Evolutionary conservation across 495 filamentous ascomycete species (phyloP).

Genomic region (Mytilinidion resinicola): DNA sequence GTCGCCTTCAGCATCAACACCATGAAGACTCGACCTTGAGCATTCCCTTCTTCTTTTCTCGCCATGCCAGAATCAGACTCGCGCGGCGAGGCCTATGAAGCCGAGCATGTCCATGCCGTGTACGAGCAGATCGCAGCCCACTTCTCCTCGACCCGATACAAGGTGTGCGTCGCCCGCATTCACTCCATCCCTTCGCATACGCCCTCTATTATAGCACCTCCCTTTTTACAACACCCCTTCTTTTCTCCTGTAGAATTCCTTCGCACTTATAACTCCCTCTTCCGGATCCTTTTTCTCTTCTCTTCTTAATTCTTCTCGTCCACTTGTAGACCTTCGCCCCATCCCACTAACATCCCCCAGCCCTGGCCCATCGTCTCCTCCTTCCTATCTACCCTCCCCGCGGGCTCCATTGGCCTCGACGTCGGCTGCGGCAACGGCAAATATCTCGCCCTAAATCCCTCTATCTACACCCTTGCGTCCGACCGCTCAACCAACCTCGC

Average conservation of each 20-base stretch:
- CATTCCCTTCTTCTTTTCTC: not conserved
- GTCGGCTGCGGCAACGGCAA: slow-evolving; percentile 96
- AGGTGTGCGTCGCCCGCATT: slow-evolving; percentile 45
- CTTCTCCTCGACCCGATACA: slow-evolving; percentile 93
- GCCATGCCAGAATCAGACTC: not conserved
- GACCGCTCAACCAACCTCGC: slow-evolving; percentile 75
- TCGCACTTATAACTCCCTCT: not conserved
- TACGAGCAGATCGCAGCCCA: slow-evolving; percentile 93
- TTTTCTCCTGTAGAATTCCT: slow-evolving; percentile 7
- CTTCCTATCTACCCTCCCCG: slow-evolving; percentile 61
- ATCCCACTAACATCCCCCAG: slow-evolving; percentile 35
- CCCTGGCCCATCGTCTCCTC: slow-evolving; percentile 88
- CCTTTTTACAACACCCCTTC: not conserved
- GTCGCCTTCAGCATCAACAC: not conserved
- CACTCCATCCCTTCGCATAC: not conserved
- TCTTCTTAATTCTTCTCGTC: no score
- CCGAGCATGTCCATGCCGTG: slow-evolving; percentile 79
- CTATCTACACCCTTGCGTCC: slow-evolving; percentile 77
- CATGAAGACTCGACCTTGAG: not conserved
- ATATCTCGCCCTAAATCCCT: slow-evolving; percentile 72
- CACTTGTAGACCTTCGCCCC: not conserved
- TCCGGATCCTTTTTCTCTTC: not conserved
- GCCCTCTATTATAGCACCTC: not conserved
- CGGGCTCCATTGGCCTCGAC: slow-evolving; percentile 81
- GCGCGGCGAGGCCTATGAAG: slow-evolving; percentile 58